These are phyloP conservation scores for Omphalea diandra DNA, from an alignment of 441 rosid species.

Conservation along the genomic window DNA sequence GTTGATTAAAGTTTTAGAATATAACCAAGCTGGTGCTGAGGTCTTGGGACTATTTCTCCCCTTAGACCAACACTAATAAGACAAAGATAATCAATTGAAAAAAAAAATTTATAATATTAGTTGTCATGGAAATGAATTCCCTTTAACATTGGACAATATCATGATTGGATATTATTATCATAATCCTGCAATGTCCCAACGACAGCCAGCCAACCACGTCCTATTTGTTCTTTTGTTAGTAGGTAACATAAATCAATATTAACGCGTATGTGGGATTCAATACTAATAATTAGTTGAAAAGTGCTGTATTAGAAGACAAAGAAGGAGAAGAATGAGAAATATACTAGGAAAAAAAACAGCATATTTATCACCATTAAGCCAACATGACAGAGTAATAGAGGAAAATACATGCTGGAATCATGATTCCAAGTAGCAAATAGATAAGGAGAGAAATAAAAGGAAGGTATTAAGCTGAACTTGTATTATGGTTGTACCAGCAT, in stretches of 20 bases:
- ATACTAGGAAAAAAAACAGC: too few relatives aligned
- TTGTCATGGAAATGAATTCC: background rate
- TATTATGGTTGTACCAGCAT: conserved; percentile 22
- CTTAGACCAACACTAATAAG: background rate
- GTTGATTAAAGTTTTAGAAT: too few relatives aligned
- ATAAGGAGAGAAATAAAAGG: background rate
- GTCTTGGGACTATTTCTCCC: background rate
- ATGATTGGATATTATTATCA: background rate
- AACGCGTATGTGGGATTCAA: background rate
- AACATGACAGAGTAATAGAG: background rate
- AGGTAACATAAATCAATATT: background rate
- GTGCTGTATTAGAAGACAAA: background rate
- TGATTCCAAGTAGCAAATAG: background rate
- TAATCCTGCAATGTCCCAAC: background rate
- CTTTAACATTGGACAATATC: background rate
- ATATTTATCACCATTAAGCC: too few relatives aligned
- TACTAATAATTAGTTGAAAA: conserved; percentile 3
- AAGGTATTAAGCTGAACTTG: too few relatives aligned
- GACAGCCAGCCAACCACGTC: background rate
- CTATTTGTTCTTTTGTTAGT: background rate
- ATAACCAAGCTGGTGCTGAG: too few relatives aligned
- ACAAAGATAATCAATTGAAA: too few relatives aligned
- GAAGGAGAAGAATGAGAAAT: background rate
- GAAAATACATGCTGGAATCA: background rate
- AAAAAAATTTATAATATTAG: too few relatives aligned